Conservation (phyloP, 1,284 basidiomycete genomes). For the Tremellales sp. region DNA sequence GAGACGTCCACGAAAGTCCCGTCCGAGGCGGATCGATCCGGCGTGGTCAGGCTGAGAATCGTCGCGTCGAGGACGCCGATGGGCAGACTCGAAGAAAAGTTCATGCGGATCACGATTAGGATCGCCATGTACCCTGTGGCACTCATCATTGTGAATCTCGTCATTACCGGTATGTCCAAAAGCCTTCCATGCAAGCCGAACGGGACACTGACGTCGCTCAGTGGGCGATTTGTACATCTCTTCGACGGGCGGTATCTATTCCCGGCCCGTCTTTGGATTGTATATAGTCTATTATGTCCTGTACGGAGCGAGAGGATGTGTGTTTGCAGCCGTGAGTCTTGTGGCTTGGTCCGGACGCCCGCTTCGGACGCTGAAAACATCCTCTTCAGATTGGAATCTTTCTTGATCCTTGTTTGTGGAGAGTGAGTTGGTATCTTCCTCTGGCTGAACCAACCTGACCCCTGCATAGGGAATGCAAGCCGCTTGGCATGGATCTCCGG, state of each 20-base stretch:
- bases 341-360: too few relatives aligned
- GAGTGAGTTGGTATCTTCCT: too few relatives aligned
- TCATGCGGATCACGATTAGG: slow-evolving; percentile 21
- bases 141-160: slow-evolving; percentile 22
- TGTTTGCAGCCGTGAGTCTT: background rate
- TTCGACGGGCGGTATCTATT: background rate
- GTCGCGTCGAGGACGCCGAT: too few relatives aligned
- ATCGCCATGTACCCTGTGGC: slow-evolving; percentile 26
- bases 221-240: background rate
- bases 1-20: too few relatives aligned
- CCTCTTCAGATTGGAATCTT: background rate
- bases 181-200: background rate
- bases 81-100: slow-evolving; percentile 9
- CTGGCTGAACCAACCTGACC: too few relatives aligned
- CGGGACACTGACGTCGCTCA: background rate
- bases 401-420: background rate
- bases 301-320: background rate
- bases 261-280: background rate
- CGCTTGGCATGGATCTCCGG: too few relatives aligned
- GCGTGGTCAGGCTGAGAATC: too few relatives aligned
- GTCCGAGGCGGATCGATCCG: too few relatives aligned
- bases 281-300: background rate
- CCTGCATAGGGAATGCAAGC: too few relatives aligned
- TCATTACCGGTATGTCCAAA: slow-evolving; percentile 19
- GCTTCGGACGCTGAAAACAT: background rate